Evolutionary conservation across 371 early-diverging fungal species (phyloP).

Genomic region (Saksenaea vasiformis): DNA sequence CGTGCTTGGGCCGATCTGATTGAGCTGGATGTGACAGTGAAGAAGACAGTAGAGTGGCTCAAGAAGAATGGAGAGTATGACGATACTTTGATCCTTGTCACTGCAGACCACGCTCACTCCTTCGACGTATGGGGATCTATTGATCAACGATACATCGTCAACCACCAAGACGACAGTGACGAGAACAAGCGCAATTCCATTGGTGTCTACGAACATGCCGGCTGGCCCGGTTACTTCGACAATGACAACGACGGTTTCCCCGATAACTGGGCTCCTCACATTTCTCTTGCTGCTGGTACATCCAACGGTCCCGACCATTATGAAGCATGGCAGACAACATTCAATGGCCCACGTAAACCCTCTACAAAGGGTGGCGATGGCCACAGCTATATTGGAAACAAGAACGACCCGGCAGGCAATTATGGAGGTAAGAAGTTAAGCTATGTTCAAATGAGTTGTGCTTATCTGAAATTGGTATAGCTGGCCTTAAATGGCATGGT

Average conservation of each 20-base stretch:
- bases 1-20: slow-evolving; percentile 72
- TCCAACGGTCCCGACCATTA: slow-evolving; percentile 58
- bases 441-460: too few species aligned
- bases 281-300: slow-evolving; percentile 65
- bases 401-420: slow-evolving; percentile 37
- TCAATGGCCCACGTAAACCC: slow-evolving; percentile 45
- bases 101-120: slow-evolving; percentile 74
- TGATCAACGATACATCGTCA: slow-evolving; percentile 40
- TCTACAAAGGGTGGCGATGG: slow-evolving; percentile 26
- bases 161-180: slow-evolving; percentile 11
- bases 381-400: slow-evolving; percentile 37
- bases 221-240: slow-evolving; percentile 69
- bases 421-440: slow-evolving; percentile 19
- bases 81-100: slow-evolving; percentile 69
- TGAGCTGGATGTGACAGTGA: slow-evolving; percentile 71
- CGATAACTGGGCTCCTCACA: slow-evolving; percentile 59
- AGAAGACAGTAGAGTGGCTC: slow-evolving; percentile 64
- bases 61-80: slow-evolving; percentile 54
- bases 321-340: slow-evolving; percentile 61
- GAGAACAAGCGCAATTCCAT: slow-evolving; percentile 62
- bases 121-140: slow-evolving; percentile 78
- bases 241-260: slow-evolving; percentile 70
- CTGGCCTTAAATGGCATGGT: slow-evolving; percentile 42
- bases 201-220: slow-evolving; percentile 65
- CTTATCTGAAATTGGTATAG: background rate